phyloP scores from a whole-genome alignment of 257 asterid genomes.

The Solanum chmielewskii region DNA sequence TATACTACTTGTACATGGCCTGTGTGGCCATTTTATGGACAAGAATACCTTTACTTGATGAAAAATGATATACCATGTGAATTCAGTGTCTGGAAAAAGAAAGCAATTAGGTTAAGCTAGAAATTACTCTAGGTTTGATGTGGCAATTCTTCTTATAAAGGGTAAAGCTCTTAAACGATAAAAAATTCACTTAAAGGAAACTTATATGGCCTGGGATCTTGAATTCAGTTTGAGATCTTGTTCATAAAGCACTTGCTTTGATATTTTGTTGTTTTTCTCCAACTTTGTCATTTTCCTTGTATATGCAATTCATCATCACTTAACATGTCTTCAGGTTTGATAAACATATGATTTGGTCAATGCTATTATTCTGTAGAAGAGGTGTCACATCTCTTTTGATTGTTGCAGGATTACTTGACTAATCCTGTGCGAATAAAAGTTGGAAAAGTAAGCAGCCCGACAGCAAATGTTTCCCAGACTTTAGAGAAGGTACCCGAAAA shows the following conservation, averaged over 20 bases:
- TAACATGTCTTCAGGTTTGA: background rate
- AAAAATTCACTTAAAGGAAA: background rate
- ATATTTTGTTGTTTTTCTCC: background rate
- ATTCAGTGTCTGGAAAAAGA: background rate
- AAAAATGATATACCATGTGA: background rate
- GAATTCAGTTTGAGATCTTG: background rate
- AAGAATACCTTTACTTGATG: background rate
- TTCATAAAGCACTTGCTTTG: background rate
- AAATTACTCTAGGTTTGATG: background rate
- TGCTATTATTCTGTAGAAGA: background rate
- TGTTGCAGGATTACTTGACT: constrained; percentile 59
- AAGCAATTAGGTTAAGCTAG: background rate
- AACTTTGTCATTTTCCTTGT: background rate
- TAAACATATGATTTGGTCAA: background rate
- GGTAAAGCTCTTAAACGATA: background rate
- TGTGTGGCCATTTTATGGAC: background rate
- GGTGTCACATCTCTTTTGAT: background rate
- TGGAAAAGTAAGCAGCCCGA: constrained; percentile 89
- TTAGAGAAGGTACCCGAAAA: constrained; percentile 77
- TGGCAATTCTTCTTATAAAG: background rate
- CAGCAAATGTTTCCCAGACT: constrained; percentile 64
- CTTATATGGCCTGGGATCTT: background rate
- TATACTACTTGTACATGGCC: background rate
- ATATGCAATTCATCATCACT: background rate
- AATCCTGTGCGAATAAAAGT: constrained; percentile 80